Evolutionary conservation across 192 early-diverging fungal genomes (phyloP).

Genomic region (Lobosporangium transversale): DNA sequence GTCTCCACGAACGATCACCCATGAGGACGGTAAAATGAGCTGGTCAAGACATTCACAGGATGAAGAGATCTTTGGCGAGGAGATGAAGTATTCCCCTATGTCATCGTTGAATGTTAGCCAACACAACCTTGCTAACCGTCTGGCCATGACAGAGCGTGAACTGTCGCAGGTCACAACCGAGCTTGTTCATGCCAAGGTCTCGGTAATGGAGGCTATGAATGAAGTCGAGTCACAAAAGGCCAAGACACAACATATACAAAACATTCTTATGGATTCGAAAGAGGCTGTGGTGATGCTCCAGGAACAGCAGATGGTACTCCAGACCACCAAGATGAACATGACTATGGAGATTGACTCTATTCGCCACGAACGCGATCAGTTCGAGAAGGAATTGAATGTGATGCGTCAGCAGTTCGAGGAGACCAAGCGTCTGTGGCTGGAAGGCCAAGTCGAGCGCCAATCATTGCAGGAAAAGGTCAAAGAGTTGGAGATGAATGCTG

Average conservation of each 20-base stretch:
- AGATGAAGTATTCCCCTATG: conserved; percentile 19
- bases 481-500: conserved; percentile 49
- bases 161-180: conserved; percentile 38
- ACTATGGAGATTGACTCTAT: conserved; percentile 34
- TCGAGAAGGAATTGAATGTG: conserved; percentile 30
- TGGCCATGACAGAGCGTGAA: conserved; percentile 31
- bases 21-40: conserved; percentile 43
- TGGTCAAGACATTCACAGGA: conserved; percentile 49
- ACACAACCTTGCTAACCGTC: conserved; percentile 28
- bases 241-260: conserved; percentile 30
- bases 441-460: conserved; percentile 41
- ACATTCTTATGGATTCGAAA: conserved; percentile 37
- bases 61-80: conserved; percentile 14
- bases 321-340: conserved; percentile 42
- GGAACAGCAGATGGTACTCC: conserved; percentile 44
- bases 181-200: conserved; percentile 41
- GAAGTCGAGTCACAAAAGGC: conserved; percentile 37
- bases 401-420: conserved; percentile 48
- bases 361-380: conserved; percentile 26
- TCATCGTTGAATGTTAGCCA: conserved; percentile 39
- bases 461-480: conserved; percentile 46
- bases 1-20: conserved; percentile 32
- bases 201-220: conserved; percentile 51
- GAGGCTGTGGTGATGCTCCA: conserved; percentile 45
- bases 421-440: conserved; percentile 34